Evolutionary conservation across 2,329 filamentous ascomycete genomes (phyloP).

Genomic region (Colletotrichum spinosum): DNA sequence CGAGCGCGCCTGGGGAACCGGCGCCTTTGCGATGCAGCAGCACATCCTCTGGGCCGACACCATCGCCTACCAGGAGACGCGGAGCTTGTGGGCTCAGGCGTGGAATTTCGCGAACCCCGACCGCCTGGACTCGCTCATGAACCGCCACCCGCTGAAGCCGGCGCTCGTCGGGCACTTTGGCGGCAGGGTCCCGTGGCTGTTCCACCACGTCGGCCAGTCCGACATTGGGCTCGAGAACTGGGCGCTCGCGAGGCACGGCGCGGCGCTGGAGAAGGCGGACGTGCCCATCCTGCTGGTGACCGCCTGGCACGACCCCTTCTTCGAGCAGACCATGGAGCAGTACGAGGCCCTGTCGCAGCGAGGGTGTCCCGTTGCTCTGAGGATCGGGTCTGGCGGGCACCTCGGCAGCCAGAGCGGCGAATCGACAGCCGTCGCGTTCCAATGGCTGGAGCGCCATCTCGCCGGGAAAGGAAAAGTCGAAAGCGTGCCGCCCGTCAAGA

Average conservation of each 20-base stretch:
- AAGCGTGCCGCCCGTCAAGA: slow-evolving; percentile 11
- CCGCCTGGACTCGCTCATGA: slow-evolving; percentile 8
- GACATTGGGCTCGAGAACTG: slow-evolving; percentile 33
- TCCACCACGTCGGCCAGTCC: slow-evolving; percentile 24
- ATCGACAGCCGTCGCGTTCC: slow-evolving; percentile 18
- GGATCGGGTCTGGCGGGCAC: slow-evolving; percentile 39
- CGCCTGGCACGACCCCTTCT: slow-evolving; percentile 39
- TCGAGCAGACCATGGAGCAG: slow-evolving; percentile 36
- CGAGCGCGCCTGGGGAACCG: slow-evolving; percentile 31
- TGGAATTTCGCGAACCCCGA: background rate
- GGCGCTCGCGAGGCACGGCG: slow-evolving; percentile 9
- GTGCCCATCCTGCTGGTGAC: slow-evolving; percentile 37
- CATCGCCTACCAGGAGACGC: slow-evolving; percentile 21
- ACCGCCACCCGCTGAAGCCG: slow-evolving; percentile 26
- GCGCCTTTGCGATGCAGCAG: slow-evolving; percentile 26
- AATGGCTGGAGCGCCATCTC: slow-evolving; percentile 30
- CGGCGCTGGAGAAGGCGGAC: slow-evolving; percentile 35
- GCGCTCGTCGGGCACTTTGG: slow-evolving; percentile 30
- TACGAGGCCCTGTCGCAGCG: slow-evolving; percentile 32
- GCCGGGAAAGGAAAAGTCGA: background rate
- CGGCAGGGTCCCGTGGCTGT: slow-evolving; percentile 19
- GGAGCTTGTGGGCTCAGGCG: background rate
- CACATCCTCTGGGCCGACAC: slow-evolving; percentile 32
- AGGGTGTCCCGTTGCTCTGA: slow-evolving; percentile 35
- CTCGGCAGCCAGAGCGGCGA: slow-evolving; percentile 8